A percentile compares a stretch with the other conserved stretches of the same genome.
These are phyloP conservation scores for Pythium phragmitis DNA, from an alignment of 352 stramenopile species.

Conservation along the genomic window DNA sequence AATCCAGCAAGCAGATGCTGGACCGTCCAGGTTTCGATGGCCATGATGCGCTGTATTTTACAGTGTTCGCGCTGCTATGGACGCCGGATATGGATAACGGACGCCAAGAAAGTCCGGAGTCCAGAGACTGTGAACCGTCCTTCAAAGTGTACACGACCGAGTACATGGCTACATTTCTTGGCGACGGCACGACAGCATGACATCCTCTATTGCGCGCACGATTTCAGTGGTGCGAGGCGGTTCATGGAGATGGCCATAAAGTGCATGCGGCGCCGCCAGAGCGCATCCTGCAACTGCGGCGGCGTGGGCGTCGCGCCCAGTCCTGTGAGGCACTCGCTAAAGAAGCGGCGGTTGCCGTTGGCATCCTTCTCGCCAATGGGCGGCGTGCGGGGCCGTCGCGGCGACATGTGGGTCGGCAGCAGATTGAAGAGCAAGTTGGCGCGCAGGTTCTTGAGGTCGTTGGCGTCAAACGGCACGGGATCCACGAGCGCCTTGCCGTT, in stretches of 20 bases:
- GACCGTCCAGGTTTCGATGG: too few relatives aligned
- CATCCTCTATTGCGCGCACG: background rate
- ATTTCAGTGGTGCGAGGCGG: background rate
- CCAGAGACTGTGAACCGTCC: too few relatives aligned
- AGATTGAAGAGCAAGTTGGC: constrained; percentile 42
- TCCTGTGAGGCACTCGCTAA: constrained; percentile 43
- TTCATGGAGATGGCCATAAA: constrained; percentile 45
- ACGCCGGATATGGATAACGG: too few relatives aligned
- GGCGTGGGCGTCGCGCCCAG: constrained; percentile 38
- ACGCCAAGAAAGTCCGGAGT: too few relatives aligned
- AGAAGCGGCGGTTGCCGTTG: constrained; percentile 30
- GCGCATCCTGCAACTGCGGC: constrained; percentile 22
- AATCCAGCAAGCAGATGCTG: constrained; percentile 10
- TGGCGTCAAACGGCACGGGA: constrained; percentile 38
- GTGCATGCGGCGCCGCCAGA: constrained; percentile 38
- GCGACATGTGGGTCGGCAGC: constrained; percentile 49
- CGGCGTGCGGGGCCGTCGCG: constrained; percentile 31
- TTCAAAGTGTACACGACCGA: background rate
- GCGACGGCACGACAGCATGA: background rate
- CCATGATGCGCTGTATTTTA: background rate
- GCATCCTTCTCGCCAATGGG: constrained; percentile 15
- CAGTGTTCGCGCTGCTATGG: background rate
- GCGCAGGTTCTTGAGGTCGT: constrained; percentile 29
- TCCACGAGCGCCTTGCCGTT: constrained; percentile 59
- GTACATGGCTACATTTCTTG: constrained; percentile 10